Conservation (phyloP, 441 rosid genomes). For the California macrophylla region DNA sequence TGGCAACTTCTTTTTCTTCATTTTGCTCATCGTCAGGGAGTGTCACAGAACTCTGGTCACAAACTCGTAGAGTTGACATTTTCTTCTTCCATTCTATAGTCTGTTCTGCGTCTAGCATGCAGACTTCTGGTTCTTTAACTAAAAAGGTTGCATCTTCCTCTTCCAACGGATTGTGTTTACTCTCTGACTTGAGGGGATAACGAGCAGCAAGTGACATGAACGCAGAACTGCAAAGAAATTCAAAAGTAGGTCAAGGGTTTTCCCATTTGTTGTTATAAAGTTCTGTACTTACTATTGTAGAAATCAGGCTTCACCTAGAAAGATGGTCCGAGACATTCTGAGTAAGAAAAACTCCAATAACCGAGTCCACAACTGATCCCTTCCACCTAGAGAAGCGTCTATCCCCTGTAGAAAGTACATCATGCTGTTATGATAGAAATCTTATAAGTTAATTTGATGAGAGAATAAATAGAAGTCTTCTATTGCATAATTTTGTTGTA, state of each 20-base stretch:
- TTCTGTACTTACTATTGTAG: conserved; percentile 8
- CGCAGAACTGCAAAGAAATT: conserved; percentile 64
- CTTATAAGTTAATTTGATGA: not conserved
- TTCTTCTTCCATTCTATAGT: conserved; percentile 38
- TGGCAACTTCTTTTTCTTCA: conserved; percentile 45
- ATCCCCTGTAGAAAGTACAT: conserved; percentile 59
- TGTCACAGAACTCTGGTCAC: conserved; percentile 35
- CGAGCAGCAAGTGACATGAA: conserved; percentile 81
- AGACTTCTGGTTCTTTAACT: conserved; percentile 60
- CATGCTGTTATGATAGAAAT: conserved; percentile 4
- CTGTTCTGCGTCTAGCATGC: conserved; percentile 29
- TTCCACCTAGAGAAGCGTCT: conserved; percentile 96
- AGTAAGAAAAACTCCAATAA: conserved; percentile 91
- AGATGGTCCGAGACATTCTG: conserved; percentile 98
- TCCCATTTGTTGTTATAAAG: not conserved
- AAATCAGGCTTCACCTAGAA: conserved; percentile 57
- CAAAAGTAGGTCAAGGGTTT: conserved; percentile 16
- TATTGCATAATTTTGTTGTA: not conserved
- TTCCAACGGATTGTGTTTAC: conserved; percentile 16
- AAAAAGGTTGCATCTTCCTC: conserved; percentile 24
- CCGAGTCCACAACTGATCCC: conserved; percentile 97
- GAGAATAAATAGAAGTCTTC: not conserved
- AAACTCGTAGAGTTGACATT: conserved; percentile 20
- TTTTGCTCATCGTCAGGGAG: conserved; percentile 26
- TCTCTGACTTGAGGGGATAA: conserved; percentile 53